Evolutionary conservation across 169 alveolate genomes (phyloP).

Genomic region (Eimeria tenella): DNA sequence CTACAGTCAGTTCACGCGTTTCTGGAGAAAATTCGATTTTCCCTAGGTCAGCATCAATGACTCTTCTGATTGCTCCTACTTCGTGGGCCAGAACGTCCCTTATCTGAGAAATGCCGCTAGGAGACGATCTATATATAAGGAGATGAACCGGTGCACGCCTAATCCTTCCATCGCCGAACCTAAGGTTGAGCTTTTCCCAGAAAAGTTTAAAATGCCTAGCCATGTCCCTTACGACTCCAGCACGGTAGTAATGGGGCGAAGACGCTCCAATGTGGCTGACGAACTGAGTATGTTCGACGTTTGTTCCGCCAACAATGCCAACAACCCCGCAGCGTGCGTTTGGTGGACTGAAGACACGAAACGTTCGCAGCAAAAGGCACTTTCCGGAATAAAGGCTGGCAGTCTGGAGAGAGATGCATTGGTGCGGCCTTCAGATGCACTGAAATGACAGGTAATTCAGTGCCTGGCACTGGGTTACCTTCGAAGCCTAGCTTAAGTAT

Average conservation of each 20-base stretch:
- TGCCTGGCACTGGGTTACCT: background rate
- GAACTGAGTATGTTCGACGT: conserved; percentile 57
- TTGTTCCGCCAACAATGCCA: conserved; percentile 67
- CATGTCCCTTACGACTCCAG: conserved; percentile 65
- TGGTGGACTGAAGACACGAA: conserved; percentile 39
- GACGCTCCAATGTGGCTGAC: conserved; percentile 69
- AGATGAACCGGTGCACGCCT: conserved; percentile 51
- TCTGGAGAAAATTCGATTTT: conserved; percentile 36
- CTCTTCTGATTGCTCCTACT: conserved; percentile 33
- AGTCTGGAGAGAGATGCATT: no score
- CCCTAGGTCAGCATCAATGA: conserved; percentile 56
- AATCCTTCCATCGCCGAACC: background rate
- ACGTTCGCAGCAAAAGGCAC: background rate
- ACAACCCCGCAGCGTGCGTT: conserved; percentile 64
- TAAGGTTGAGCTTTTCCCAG: conserved; percentile 32
- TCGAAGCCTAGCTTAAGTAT: background rate
- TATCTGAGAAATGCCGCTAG: conserved; percentile 65
- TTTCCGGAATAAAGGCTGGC: no score
- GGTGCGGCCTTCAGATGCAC: no score
- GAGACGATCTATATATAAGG: conserved; percentile 64
- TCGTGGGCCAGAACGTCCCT: conserved; percentile 59
- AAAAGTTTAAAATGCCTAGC: conserved; percentile 54
- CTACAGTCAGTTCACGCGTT: conserved; percentile 46
- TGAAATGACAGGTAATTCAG: background rate
- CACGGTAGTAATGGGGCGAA: conserved; percentile 50